phyloP scores from a whole-genome alignment of 1,139 yeast genomes.

The Arxiozyma slooffiae region DNA sequence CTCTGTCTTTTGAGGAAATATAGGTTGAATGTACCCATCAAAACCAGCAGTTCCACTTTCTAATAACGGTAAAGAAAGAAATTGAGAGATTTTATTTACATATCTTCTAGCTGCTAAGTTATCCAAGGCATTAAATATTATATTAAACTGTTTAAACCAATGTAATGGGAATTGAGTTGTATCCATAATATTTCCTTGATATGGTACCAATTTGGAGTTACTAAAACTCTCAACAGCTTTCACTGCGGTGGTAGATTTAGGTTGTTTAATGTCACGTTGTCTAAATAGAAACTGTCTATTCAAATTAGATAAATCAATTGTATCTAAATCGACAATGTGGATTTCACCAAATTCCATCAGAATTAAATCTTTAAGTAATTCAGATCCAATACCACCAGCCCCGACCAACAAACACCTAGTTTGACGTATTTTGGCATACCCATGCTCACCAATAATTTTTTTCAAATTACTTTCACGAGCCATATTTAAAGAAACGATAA shows the following conservation, averaged over 20 bases:
- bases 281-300: conserved; percentile 90
- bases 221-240: conserved; percentile 74
- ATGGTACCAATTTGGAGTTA: conserved; percentile 58
- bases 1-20: conserved; percentile 71
- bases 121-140: conserved; percentile 86
- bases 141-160: conserved; percentile 75
- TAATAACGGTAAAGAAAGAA: conserved; percentile 64
- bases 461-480: conserved; percentile 8
- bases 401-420: conserved; percentile 82
- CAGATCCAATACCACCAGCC: conserved; percentile 99
- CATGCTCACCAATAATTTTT: conserved; percentile 20
- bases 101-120: conserved; percentile 86
- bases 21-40: conserved; percentile 88
- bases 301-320: conserved; percentile 82
- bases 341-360: conserved; percentile 81
- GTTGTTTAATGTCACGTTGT: conserved; percentile 73
- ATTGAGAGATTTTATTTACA: conserved; percentile 75
- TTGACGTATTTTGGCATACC: conserved; percentile 27
- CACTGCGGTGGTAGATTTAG: conserved; percentile 76
- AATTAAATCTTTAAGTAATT: conserved; percentile 74
- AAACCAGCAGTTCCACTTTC: conserved; percentile 96
- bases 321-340: conserved; percentile 87
- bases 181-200: conserved; percentile 86
- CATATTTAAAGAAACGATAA: neutral
- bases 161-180: conserved; percentile 55